phyloP scores from a whole-genome alignment of 2,329 filamentous ascomycete species.

The Aphanoascus verrucosus region DNA sequence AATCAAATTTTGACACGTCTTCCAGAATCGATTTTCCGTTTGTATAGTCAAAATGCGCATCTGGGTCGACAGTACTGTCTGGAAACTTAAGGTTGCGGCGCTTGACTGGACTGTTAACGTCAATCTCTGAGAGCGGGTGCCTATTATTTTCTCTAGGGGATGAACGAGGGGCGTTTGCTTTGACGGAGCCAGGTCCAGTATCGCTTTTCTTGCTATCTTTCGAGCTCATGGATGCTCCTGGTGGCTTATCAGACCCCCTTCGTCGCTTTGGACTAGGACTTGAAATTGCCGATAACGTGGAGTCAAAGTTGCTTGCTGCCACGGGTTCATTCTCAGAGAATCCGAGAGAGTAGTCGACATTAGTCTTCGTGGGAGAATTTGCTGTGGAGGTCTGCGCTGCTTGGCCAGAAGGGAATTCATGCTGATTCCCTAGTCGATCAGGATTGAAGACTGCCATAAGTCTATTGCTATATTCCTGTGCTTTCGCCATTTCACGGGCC shows the following conservation, averaged over 20 bases:
- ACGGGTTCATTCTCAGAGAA: not conserved
- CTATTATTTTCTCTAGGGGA: not conserved
- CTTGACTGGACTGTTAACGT: not conserved
- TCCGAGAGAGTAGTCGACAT: not conserved
- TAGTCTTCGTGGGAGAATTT: not conserved
- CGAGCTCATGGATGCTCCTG: not conserved
- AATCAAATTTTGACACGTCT: not conserved
- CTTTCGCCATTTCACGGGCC: conserved; percentile 31
- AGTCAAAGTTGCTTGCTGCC: conserved; percentile 19
- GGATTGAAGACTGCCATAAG: conserved; percentile 25
- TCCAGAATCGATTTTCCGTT: not conserved
- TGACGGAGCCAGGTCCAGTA: not conserved
- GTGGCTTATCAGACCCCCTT: conserved; percentile 14
- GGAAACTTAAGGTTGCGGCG: not conserved
- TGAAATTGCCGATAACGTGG: conserved; percentile 9
- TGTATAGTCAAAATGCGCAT: not conserved
- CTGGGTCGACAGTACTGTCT: not conserved
- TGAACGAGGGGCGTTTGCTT: not conserved
- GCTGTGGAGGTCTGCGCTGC: too few species aligned
- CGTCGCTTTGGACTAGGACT: conserved; percentile 24
- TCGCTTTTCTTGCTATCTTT: not conserved
- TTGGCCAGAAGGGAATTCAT: not conserved
- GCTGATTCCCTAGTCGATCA: not conserved
- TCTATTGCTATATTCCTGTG: conserved; percentile 30
- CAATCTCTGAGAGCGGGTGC: not conserved